Percentiles rank a stretch among this genome's conserved stretches.
phyloP scores from a whole-genome alignment of 2,329 filamentous ascomycete genomes.

The Calonectria multiphialidica region DNA sequence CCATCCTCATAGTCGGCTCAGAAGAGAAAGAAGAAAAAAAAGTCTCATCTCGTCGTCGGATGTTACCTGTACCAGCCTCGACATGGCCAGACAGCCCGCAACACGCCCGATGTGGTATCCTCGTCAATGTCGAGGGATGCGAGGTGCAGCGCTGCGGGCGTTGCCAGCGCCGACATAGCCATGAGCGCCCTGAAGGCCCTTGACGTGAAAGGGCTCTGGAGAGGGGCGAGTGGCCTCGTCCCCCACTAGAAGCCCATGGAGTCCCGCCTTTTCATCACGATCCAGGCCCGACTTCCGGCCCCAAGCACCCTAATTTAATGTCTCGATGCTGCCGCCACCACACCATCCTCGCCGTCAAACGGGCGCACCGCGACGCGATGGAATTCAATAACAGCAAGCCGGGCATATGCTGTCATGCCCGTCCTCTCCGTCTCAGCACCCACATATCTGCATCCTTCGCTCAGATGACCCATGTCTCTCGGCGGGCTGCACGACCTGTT shows the following conservation, averaged over 20 bases:
- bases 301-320: constrained; percentile 8
- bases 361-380: constrained; percentile 14
- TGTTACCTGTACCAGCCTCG: neutral
- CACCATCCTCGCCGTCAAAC: constrained; percentile 12
- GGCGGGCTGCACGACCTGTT: constrained; percentile 15
- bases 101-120: constrained; percentile 22
- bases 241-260: neutral
- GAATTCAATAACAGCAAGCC: neutral
- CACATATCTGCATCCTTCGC: constrained; percentile 6
- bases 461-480: constrained; percentile 23
- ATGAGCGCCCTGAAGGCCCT: constrained; percentile 10
- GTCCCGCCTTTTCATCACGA: constrained; percentile 12
- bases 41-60: neutral
- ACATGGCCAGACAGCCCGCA: neutral
- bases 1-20: neutral
- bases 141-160: constrained; percentile 43
- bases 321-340: constrained; percentile 14
- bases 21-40: neutral
- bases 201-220: neutral
- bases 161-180: constrained; percentile 26
- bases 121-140: constrained; percentile 35
- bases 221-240: neutral
- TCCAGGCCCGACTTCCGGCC: neutral
- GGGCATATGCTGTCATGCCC: neutral
- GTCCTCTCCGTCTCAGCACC: neutral